Percentiles rank a stretch among this genome's conserved stretches.
phyloP scores from a whole-genome alignment of 768 basidiomycete genomes.

The Mycena epipterygia region DNA sequence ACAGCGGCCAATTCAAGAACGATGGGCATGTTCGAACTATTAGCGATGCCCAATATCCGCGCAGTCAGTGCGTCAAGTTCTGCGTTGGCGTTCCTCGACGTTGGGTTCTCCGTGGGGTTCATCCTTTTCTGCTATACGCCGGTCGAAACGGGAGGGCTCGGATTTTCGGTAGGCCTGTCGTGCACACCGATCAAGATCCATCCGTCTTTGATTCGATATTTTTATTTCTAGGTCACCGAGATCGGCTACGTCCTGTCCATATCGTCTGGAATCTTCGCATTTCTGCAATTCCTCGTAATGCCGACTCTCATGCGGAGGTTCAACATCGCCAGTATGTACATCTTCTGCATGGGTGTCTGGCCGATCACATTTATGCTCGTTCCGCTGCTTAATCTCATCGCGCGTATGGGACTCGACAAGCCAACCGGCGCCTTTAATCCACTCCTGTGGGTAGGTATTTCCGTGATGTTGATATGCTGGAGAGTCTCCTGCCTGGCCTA shows the following conservation, averaged over 20 bases:
- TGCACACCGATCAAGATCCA: conserved; percentile 14
- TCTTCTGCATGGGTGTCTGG: conserved; percentile 67
- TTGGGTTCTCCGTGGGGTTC: conserved; percentile 74
- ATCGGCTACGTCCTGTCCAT: conserved; percentile 66
- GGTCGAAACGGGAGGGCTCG: conserved; percentile 62
- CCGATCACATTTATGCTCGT: conserved; percentile 60
- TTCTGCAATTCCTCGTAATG: conserved; percentile 65
- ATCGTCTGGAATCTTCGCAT: conserved; percentile 56
- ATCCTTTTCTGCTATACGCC: conserved; percentile 75
- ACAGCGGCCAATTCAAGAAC: conserved; percentile 8
- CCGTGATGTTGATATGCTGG: conserved; percentile 31
- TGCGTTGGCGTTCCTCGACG: conserved; percentile 69
- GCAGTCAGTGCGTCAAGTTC: conserved; percentile 64
- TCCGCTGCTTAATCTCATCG: conserved; percentile 65
- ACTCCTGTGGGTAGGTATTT: not conserved
- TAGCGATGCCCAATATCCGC: conserved; percentile 64
- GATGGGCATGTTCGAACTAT: conserved; percentile 50
- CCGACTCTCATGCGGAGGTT: conserved; percentile 65
- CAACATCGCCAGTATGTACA: conserved; percentile 64
- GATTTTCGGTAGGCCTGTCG: conserved; percentile 45
- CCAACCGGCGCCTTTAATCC: conserved; percentile 44
- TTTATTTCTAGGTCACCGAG: not conserved
- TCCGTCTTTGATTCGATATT: conserved; percentile 8
- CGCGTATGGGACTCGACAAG: conserved; percentile 57
- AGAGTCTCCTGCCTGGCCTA: conserved; percentile 62